Evolutionary conservation across 2,329 filamentous ascomycete genomes (phyloP).

Genomic region (Bipolaris cookei): DNA sequence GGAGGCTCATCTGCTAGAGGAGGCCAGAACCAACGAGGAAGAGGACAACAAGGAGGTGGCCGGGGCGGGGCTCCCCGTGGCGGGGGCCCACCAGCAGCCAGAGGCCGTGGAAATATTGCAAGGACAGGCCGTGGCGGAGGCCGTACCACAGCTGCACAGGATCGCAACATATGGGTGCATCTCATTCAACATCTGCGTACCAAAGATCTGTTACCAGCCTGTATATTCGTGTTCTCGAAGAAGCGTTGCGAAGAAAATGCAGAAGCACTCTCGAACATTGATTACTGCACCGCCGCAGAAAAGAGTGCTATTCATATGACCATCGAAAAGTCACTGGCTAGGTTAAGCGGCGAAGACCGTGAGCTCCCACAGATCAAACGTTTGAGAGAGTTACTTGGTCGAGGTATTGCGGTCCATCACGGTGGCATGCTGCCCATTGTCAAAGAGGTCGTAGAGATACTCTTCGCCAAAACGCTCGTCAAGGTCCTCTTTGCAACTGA

Average conservation of each 20-base stretch:
- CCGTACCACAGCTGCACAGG: slow-evolving; percentile 87
- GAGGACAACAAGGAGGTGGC: slow-evolving; percentile 52
- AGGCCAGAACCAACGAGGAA: slow-evolving; percentile 60
- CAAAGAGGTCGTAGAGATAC: slow-evolving; percentile 95
- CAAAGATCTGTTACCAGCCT: slow-evolving; percentile 83
- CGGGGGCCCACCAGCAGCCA: slow-evolving; percentile 60
- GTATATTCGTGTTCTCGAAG: slow-evolving; percentile 99
- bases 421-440: slow-evolving; percentile 94
- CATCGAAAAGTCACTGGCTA: slow-evolving; percentile 90
- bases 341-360: slow-evolving; percentile 88
- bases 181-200: slow-evolving; percentile 91
- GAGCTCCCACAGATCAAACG: slow-evolving; percentile 90
- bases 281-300: slow-evolving; percentile 90
- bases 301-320: slow-evolving; percentile 98
- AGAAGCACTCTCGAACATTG: slow-evolving; percentile 90
- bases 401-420: slow-evolving; percentile 95
- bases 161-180: slow-evolving; percentile 96
- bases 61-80: slow-evolving; percentile 59
- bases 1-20: slow-evolving; percentile 55
- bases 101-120: slow-evolving; percentile 83
- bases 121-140: slow-evolving; percentile 84
- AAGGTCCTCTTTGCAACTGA: slow-evolving; percentile 98
- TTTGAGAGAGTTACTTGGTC: slow-evolving; percentile 79
- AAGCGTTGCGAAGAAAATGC: slow-evolving; percentile 97
- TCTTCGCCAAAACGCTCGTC: slow-evolving; percentile 93